Base-by-base conservation (phyloP, 495 filamentous ascomycete species). In the Talaromyces stipitatus region DNA sequence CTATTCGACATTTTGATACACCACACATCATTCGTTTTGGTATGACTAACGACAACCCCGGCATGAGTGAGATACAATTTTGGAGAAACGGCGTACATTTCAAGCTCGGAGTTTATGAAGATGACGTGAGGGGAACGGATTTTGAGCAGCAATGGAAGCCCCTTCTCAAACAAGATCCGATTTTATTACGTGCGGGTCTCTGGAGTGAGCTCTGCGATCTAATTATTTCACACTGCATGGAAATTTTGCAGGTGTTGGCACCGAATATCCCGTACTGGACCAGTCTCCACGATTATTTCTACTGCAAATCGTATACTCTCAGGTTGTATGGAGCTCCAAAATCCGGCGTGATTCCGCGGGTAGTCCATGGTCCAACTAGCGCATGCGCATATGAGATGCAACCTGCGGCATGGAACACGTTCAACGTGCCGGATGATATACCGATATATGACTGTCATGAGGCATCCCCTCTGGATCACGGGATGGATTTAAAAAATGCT, bases 1-100 rank as follows among this genome's bases (percentile, higher is more conserved):
- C n/a, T n/a, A 51, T 51, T 16, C 14, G n/a, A 51, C 28, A 51
- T 26, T 51, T 51, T 51, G 48, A 51, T 51, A 20, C 48, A 51
- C 27, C 48, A 51, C 48, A 51, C 48, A 29, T 51, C 27, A 28
- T 51, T 51, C 48, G 48, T 18, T 51, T 27, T 30, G 48, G 48
- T 18, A 51, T 51, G 48, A 51, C 14, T 16, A 28, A 29, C 48
- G 12, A 29, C 16, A 18, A 51, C 27, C 26, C 48, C 23, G 48
- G 23, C 48, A 51, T 1, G 26, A 29, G 48, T 29, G 48, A 51
- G 28, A 22, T 51, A 26, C 48, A 51, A 28, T 4, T 51, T 28
- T 51, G 48, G 48, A 26, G 48, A 29, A 51, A 51, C 26, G 27
- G 48, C 26, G 48, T 51, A 16, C 48, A 51, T 51, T 51, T 51